A percentile compares a stretch with the other conserved stretches of the same genome.
Conservation (phyloP, 352 stramenopile species). For the Phytophthora sp. region DNA sequence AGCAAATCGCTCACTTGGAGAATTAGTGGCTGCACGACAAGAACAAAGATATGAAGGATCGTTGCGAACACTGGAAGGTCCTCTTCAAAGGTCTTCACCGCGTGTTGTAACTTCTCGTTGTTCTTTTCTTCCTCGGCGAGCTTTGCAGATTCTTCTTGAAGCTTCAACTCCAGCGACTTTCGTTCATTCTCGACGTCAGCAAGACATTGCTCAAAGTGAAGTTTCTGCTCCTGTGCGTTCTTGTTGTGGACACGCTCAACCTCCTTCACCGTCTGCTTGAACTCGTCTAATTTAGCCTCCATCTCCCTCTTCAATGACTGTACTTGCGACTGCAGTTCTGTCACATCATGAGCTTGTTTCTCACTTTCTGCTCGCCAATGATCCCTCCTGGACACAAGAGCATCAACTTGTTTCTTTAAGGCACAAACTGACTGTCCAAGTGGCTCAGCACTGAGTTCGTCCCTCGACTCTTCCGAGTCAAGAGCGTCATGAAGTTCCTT, state of each 20-base stretch:
- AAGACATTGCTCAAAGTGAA: slow-evolving; percentile 36
- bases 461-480: slow-evolving; percentile 6
- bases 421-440: slow-evolving; percentile 16
- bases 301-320: slow-evolving; percentile 41
- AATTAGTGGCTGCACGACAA: slow-evolving; percentile 61
- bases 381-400: slow-evolving; percentile 28
- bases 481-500: slow-evolving; percentile 36
- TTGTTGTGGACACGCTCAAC: slow-evolving; percentile 50
- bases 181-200: slow-evolving; percentile 51
- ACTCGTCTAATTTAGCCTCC: slow-evolving; percentile 41
- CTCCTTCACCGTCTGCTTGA: slow-evolving; percentile 44
- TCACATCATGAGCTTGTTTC: slow-evolving; percentile 21
- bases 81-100: slow-evolving; percentile 43
- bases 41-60: slow-evolving; percentile 63
- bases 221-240: slow-evolving; percentile 48
- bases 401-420: slow-evolving; percentile 33
- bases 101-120: slow-evolving; percentile 35
- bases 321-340: slow-evolving; percentile 32
- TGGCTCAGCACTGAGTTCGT: slow-evolving; percentile 5
- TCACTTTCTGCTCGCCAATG: slow-evolving; percentile 29
- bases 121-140: slow-evolving; percentile 18
- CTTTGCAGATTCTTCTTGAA: slow-evolving; percentile 36
- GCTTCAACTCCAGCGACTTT: slow-evolving; percentile 26
- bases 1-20: slow-evolving; percentile 74
- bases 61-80: slow-evolving; percentile 55